Percentiles rank a stretch among this genome's conserved stretches.
phyloP scores from a whole-genome alignment of 768 basidiomycete genomes.

The Plicaturopsis crispa region DNA sequence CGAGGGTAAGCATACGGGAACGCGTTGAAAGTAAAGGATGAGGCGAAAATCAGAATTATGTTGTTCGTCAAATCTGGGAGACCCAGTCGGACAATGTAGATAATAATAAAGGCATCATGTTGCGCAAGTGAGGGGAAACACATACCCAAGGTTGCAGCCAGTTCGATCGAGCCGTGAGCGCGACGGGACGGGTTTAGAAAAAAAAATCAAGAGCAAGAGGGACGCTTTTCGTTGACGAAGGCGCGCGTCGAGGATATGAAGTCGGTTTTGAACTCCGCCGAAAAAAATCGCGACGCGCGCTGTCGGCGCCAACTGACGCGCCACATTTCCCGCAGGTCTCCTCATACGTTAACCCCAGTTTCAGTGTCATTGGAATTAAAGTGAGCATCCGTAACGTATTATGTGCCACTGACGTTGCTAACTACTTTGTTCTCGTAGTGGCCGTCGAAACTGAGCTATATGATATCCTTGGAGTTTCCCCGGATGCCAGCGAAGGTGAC shows the following conservation, averaged over 20 bases:
- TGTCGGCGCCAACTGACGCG: too few relatives aligned
- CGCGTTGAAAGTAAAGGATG: neutral
- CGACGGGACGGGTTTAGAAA: too few relatives aligned
- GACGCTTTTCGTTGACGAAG: too few relatives aligned
- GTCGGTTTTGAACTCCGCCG: too few relatives aligned
- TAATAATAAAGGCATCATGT: slow-evolving; percentile 59
- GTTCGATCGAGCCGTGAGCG: neutral
- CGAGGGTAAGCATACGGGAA: neutral
- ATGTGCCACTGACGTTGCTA: too few relatives aligned
- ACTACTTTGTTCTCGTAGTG: slow-evolving; percentile 35
- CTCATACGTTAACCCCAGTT: too few relatives aligned
- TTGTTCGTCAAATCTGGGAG: slow-evolving; percentile 42
- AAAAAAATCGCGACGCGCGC: too few relatives aligned
- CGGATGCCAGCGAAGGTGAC: slow-evolving; percentile 66
- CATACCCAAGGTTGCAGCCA: neutral
- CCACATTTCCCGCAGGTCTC: too few relatives aligned
- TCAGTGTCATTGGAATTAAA: too few relatives aligned
- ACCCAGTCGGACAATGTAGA: slow-evolving; percentile 89
- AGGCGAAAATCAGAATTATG: slow-evolving; percentile 14
- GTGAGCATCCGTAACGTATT: too few relatives aligned
- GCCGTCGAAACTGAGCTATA: slow-evolving; percentile 76
- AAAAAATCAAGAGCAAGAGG: too few relatives aligned
- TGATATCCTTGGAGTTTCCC: slow-evolving; percentile 71
- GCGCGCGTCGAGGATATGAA: too few relatives aligned
- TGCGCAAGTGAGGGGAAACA: slow-evolving; percentile 2